Percentiles rank a stretch among this genome's conserved stretches.
Evolutionary conservation across 495 filamentous ascomycete species (phyloP).

Genomic region (Neurospora sp.): DNA sequence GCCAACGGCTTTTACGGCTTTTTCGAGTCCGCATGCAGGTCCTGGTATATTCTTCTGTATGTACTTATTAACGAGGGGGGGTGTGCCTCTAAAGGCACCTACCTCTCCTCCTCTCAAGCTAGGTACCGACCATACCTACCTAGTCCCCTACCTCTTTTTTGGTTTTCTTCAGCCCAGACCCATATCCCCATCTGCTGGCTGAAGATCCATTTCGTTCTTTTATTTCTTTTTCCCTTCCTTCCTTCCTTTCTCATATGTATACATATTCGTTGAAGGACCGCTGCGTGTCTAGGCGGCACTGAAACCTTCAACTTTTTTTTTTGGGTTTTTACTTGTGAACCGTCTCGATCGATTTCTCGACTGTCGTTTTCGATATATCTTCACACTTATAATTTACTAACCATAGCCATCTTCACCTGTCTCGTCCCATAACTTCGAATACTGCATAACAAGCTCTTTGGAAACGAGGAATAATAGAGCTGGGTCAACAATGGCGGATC

Average conservation of each 20-base stretch:
- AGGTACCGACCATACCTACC: not conserved
- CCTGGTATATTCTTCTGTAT: not conserved
- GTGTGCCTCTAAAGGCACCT: not conserved
- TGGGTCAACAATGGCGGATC: not conserved
- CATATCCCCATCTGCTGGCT: not conserved
- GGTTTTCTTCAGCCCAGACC: not conserved
- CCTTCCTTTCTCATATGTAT: not conserved
- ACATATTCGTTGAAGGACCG: not conserved
- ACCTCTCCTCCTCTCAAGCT: not conserved
- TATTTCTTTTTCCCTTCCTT: not conserved
- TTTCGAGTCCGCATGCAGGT: not conserved
- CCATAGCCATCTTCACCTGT: not conserved
- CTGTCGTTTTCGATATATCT: not conserved
- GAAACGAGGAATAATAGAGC: not conserved
- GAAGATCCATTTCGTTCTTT: not conserved
- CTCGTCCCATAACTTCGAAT: not conserved
- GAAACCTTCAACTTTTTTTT: not conserved
- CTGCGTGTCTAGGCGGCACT: not conserved
- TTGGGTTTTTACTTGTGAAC: not conserved
- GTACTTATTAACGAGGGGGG: not conserved
- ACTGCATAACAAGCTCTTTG: not conserved
- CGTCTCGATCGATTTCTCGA: not conserved
- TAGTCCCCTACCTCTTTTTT: not conserved
- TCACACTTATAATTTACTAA: not conserved
- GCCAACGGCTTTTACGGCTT: not conserved